Percentiles rank a stretch among this genome's conserved stretches.
phyloP scores from a whole-genome alignment of 1,284 basidiomycete genomes.

The Uromyces viciae-fabae region DNA sequence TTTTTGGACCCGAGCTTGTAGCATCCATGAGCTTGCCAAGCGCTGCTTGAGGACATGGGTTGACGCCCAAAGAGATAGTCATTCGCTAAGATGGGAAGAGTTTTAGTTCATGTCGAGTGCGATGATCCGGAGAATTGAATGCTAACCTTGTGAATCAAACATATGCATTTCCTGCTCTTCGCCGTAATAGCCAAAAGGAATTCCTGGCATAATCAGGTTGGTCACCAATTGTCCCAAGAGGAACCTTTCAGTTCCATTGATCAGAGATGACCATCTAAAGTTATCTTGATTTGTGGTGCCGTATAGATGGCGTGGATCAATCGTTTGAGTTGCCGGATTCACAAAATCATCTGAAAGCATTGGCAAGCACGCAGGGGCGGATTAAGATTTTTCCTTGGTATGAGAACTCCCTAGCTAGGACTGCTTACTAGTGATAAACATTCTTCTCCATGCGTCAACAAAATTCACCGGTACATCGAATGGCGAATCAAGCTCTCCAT shows the following conservation, averaged over 20 bases:
- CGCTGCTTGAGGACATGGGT: constrained; percentile 75
- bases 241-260: constrained; percentile 72
- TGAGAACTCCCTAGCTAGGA: not conserved
- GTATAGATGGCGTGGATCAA: constrained; percentile 82
- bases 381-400: too few species aligned
- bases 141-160: constrained; percentile 38
- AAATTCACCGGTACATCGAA: constrained; percentile 77
- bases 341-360: constrained; percentile 67
- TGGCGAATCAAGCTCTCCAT: constrained; percentile 80
- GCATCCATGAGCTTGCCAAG: constrained; percentile 88
- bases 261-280: constrained; percentile 83
- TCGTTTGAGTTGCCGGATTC: constrained; percentile 64
- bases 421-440: constrained; percentile 67
- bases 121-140: not conserved
- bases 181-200: constrained; percentile 62
- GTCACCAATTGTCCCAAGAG: constrained; percentile 73
- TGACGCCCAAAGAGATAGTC: constrained; percentile 65
- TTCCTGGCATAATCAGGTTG: constrained; percentile 76
- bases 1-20: constrained; percentile 80
- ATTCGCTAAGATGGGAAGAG: not conserved
- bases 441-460: constrained; percentile 78
- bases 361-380: too few species aligned
- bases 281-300: constrained; percentile 84
- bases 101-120: too few species aligned
- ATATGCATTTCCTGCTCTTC: constrained; percentile 39